These are phyloP conservation scores for Sporothrix globosa DNA, from an alignment of 2,329 filamentous ascomycete genomes.

Conservation along the genomic window DNA sequence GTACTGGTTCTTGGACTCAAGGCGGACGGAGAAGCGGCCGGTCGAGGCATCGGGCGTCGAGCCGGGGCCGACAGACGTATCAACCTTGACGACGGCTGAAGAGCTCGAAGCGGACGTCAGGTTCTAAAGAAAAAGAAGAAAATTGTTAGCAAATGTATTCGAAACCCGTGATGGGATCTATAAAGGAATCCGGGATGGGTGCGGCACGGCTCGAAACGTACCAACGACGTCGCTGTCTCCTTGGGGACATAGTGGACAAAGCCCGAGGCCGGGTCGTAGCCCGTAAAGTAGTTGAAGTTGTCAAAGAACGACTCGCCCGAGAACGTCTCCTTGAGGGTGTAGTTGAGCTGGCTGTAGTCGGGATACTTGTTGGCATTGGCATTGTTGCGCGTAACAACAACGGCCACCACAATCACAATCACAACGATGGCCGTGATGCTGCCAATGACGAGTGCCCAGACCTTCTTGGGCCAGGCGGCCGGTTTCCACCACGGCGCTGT, in stretches of 20 bases:
- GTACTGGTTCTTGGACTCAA: conserved; percentile 64
- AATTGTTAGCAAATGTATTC: background rate
- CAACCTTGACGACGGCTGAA: conserved; percentile 62
- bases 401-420: conserved; percentile 52
- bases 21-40: conserved; percentile 65
- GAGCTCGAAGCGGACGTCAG: conserved; percentile 61
- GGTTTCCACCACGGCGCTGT: conserved; percentile 45
- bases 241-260: conserved; percentile 59
- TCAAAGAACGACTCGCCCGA: conserved; percentile 57
- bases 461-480: conserved; percentile 57
- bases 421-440: conserved; percentile 50
- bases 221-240: conserved; percentile 48
- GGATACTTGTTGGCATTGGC: conserved; percentile 50
- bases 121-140: conserved; percentile 50
- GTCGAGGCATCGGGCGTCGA: conserved; percentile 56
- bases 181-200: too few species aligned
- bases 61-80: conserved; percentile 58
- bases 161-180: background rate
- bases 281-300: conserved; percentile 57
- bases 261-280: conserved; percentile 55
- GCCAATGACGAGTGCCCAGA: conserved; percentile 51
- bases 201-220: conserved; percentile 37
- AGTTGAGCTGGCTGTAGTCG: conserved; percentile 52
- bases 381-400: conserved; percentile 46
- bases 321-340: conserved; percentile 55